Evolutionary conservation across 495 filamentous ascomycete species (phyloP), one percentile per base, ranked within the genome.

Genomic region (Hyaloscypha variabilis): DNA sequence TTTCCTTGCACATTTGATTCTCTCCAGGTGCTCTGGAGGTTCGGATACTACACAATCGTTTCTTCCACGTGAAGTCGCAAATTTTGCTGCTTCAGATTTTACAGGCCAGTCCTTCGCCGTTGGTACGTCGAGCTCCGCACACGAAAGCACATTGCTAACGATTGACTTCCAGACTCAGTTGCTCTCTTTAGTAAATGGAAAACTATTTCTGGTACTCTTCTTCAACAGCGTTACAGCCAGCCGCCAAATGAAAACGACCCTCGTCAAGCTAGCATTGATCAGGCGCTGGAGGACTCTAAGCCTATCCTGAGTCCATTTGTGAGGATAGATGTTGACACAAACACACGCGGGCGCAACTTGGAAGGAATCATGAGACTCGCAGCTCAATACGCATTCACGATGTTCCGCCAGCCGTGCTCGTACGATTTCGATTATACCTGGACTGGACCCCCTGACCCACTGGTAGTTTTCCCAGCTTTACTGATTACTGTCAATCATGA

Each of bases 381-480:
- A 0, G 76, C 74, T 21, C 60, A 64, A 24, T 77, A 76, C 68
- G 76, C 69, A 28, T 79, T 73, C 66, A 64, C 73, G 13, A 64
- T 79, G 26, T 79, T 79, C 62, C 68, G 72, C 13, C 76, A 79
- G 65, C 76, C 75, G 6, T 71, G 72, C 54, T 52, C 62, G 1
- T 77, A 66, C 63, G 34, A 57, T 6, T 75, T 79, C 30, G 74
- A 77, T 31, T 79, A 71, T 70, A 49, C 69, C 31, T 60, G 34
- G 60, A 70, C 58, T 21, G 60, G 64, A 11, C 65, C 63, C 52
- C 57, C 65, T 6, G 72, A 70, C 24, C 69, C 64, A 39, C 56
- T 77, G 36, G 71, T 75, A 21, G 70, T 77, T 8, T 79, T 77
- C 60, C 77, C 77, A 8, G 72, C 71, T 0, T 63, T 79, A 26